Percentiles rank a stretch among this genome's conserved stretches.
phyloP scores from a whole-genome alignment of 805 yeast genomes.

The Candida ponderosae region DNA sequence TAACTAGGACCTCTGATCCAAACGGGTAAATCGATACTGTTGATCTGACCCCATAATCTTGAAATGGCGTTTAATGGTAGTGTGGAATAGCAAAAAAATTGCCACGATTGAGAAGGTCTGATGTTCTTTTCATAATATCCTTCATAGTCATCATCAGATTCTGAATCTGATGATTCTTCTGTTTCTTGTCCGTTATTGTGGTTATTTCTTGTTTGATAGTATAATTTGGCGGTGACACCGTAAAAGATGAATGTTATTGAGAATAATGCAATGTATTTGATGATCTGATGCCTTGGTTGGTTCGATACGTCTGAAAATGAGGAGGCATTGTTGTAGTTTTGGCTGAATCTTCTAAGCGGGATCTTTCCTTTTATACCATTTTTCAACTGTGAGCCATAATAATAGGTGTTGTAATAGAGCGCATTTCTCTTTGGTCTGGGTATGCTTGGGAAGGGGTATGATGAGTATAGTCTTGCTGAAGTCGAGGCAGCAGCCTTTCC shows the following conservation, averaged over 20 bases:
- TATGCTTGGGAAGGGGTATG: slow-evolving; percentile 41
- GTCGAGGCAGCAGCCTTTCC: slow-evolving; percentile 1
- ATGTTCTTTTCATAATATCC: slow-evolving; percentile 28
- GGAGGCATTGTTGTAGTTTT: slow-evolving; percentile 15
- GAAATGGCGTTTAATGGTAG: slow-evolving; percentile 88
- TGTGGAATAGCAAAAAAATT: slow-evolving; percentile 79
- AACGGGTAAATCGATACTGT: slow-evolving; percentile 73
- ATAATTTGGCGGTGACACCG: slow-evolving; percentile 21
- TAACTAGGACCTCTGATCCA: slow-evolving; percentile 85
- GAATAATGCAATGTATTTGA: slow-evolving; percentile 20
- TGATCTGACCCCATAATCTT: slow-evolving; percentile 90
- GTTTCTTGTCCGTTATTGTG: slow-evolving; percentile 20
- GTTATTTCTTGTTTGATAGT: slow-evolving; percentile 13
- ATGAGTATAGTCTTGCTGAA: slow-evolving; percentile 11
- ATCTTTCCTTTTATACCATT: slow-evolving; percentile 20
- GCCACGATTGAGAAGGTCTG: slow-evolving; percentile 76
- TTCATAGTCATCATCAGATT: slow-evolving; percentile 13
- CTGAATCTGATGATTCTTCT: slow-evolving; percentile 15
- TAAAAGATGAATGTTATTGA: slow-evolving; percentile 20
- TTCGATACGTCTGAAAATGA: slow-evolving; percentile 6
- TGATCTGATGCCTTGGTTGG: slow-evolving; percentile 15
- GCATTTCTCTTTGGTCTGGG: slow-evolving; percentile 51
- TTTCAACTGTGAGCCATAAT: slow-evolving; percentile 27
- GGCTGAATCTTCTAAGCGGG: slow-evolving; percentile 19
- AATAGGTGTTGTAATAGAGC: slow-evolving; percentile 36